Base-by-base conservation (phyloP, 805 yeast species). In the Tetrapisispora namnaoensis region DNA sequence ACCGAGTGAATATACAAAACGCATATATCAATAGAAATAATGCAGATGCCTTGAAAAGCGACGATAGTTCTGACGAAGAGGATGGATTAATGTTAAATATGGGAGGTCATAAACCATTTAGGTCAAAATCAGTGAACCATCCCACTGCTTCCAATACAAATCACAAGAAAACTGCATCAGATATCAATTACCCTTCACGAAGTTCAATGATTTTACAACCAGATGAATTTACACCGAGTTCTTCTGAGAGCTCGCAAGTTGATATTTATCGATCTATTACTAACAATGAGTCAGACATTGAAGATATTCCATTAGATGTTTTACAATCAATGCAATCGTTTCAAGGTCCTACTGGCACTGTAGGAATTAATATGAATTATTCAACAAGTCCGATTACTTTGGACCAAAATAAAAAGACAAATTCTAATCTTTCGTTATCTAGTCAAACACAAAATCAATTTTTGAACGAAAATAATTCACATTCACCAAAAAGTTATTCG, bases 71-170 rank as follows among this genome's bases (percentile, higher is more conserved):
- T 6, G 49, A 46, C 18, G 57, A 52, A 20, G 57, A 52, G 16
- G 55, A 52, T 32, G 63, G 57, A 34, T 41, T 61, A 20, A 49
- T 59, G 5, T 40, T 61, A 39, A 57, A 53, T 43, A 45, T 58
- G 22, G 60, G 60, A 4, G 49, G 47, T 11, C 45, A 50, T 14
- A 58, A 9, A 57, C 51, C 27, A 44, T 36, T 3, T 2, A 38
- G 47, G 38, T 37, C 42, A 2, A 18, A 38, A 3, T 37, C 32
- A 3, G 9, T 35, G 21, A 43, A 22, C 22, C 13, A 8, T 18
- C 27, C 37, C 4, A 32, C 17, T 9, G 16, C 9, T 18, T 14
- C 27, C 3, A 27, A 28, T 18, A 14, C 9, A 8, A 27, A 2
- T 2, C 46, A 44, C 28, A 44, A 44, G 20, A 36, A 37, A 36